These are phyloP conservation scores for Abortiporus biennis DNA, from an alignment of 1,284 basidiomycete genomes.

Conservation along the genomic window DNA sequence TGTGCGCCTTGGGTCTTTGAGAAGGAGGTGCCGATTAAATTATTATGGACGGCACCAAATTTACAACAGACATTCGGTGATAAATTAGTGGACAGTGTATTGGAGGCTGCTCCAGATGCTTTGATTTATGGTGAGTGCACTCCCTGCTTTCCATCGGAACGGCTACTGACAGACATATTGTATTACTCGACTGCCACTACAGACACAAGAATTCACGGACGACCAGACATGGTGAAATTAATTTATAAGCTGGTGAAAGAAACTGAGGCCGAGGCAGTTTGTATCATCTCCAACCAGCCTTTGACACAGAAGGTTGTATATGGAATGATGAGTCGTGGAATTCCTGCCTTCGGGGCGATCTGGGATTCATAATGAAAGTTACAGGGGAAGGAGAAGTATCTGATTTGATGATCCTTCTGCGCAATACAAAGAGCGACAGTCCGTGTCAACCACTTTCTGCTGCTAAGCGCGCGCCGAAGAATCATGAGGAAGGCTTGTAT, in stretches of 20 bases:
- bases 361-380: conserved; percentile 35
- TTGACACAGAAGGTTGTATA: conserved; percentile 53
- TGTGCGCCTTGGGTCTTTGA: conserved; percentile 48
- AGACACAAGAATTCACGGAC: conserved; percentile 51
- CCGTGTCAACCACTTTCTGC: too few species aligned
- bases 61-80: conserved; percentile 53
- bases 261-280: conserved; percentile 56
- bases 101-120: conserved; percentile 43
- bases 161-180: conserved; percentile 8
- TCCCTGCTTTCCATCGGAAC: neutral
- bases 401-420: too few species aligned
- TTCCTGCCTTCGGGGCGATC: conserved; percentile 54
- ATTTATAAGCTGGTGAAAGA: conserved; percentile 48
- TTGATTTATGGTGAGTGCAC: conserved; percentile 43
- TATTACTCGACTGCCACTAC: neutral
- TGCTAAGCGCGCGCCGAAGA: too few species aligned
- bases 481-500: too few species aligned
- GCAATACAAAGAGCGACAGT: too few species aligned
- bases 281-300: conserved; percentile 53
- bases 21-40: conserved; percentile 38
- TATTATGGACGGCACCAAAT: conserved; percentile 55
- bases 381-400: neutral
- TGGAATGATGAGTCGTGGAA: conserved; percentile 51
- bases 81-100: conserved; percentile 44
- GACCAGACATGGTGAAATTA: conserved; percentile 56